Conservation (phyloP, 2,329 filamentous ascomycete species). For the Didymella pinodella region DNA sequence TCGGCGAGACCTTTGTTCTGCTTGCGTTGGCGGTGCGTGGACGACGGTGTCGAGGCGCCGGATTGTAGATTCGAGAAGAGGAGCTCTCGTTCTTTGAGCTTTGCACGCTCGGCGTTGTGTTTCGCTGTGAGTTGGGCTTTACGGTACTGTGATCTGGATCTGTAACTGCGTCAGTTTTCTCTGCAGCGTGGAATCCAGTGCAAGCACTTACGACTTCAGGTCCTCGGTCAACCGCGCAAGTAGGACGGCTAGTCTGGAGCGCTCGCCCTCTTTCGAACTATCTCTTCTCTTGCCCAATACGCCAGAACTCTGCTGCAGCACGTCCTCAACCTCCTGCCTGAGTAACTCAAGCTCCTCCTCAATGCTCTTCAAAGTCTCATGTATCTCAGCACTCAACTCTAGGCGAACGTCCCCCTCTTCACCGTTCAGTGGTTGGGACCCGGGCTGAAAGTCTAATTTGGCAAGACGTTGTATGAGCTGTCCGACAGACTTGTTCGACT, state of each 20-base stretch:
- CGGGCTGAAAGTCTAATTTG: constrained; percentile 68
- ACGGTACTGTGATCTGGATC: constrained; percentile 73
- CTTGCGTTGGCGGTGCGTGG: constrained; percentile 47
- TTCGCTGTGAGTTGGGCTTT: constrained; percentile 83
- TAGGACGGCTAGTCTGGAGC: constrained; percentile 70
- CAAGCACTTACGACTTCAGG: constrained; percentile 69
- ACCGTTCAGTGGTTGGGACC: constrained; percentile 65
- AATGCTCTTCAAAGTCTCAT: constrained; percentile 75
- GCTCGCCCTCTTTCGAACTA: constrained; percentile 67
- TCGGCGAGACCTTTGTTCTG: constrained; percentile 65
- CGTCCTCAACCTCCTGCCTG: constrained; percentile 77
- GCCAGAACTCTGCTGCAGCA: constrained; percentile 57
- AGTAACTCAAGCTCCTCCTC: constrained; percentile 86
- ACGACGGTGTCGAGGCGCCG: constrained; percentile 46
- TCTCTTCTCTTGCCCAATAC: constrained; percentile 50
- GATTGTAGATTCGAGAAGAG: constrained; percentile 72
- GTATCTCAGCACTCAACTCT: constrained; percentile 83
- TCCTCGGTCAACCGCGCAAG: constrained; percentile 73
- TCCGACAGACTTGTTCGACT: constrained; percentile 61
- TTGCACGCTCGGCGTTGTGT: constrained; percentile 74
- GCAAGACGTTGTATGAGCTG: constrained; percentile 65
- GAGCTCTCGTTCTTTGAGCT: constrained; percentile 77
- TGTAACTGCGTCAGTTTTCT: constrained; percentile 32
- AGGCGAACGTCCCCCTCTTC: constrained; percentile 71
- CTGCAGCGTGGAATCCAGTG: background rate